Percentiles rank a stretch among this genome's conserved stretches.
Evolutionary conservation across 148 eudicot genomes (phyloP).

Genomic region (Agrostemma githago): DNA sequence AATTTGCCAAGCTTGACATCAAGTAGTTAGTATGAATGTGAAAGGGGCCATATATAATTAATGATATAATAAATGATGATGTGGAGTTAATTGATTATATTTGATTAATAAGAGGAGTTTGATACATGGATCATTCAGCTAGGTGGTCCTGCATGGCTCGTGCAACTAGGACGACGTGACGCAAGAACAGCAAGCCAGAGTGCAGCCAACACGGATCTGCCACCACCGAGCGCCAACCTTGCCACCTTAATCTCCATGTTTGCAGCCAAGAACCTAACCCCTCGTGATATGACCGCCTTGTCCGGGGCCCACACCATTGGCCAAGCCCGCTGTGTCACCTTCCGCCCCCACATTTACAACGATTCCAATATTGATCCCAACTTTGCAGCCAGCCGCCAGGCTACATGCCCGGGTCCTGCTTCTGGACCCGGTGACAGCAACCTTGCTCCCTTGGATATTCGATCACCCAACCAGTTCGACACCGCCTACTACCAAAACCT

Average conservation of each 20-base stretch:
- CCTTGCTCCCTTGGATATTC: conserved; percentile 10
- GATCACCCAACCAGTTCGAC: conserved; percentile 1
- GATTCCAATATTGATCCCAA: conserved; percentile 34
- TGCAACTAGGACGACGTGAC: conserved; percentile 40
- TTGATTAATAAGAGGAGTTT: neutral
- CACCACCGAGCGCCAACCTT: conserved; percentile 33
- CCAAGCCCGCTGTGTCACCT: conserved; percentile 36
- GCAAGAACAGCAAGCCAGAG: conserved; percentile 42
- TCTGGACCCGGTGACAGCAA: conserved; percentile 28
- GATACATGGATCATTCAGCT: conserved; percentile 2
- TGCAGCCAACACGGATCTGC: conserved; percentile 43
- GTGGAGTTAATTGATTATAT: no score
- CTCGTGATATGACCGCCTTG: conserved; percentile 40
- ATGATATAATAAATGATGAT: no score
- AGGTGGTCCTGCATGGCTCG: conserved; percentile 49
- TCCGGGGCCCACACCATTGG: conserved; percentile 56
- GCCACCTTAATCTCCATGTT: conserved; percentile 32
- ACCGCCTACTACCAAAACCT: conserved; percentile 31
- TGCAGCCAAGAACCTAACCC: conserved; percentile 32
- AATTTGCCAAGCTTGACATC: no score
- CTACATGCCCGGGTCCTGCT: conserved; percentile 29
- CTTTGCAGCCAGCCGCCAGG: conserved; percentile 24
- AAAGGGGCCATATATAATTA: no score
- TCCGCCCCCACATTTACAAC: conserved; percentile 36
- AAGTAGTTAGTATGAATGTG: no score